phyloP scores from a whole-genome alignment of 352 stramenopile species.

The Phytophthora pini region DNA sequence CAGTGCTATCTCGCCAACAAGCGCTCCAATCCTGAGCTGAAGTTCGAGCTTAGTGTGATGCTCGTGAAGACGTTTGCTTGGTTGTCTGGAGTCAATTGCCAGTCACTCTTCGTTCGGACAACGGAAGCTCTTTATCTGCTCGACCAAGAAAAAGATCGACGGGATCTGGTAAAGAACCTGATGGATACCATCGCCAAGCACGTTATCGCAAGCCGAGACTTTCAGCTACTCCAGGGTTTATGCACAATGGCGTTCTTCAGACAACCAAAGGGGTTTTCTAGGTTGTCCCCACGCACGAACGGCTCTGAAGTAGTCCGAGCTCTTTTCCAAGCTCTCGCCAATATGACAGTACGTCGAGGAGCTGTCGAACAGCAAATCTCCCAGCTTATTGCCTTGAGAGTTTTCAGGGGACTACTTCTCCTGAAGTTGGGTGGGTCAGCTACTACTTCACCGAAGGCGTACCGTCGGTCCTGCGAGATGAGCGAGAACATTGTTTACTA shows the following conservation, averaged over 20 bases:
- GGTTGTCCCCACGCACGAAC: slow-evolving; percentile 46
- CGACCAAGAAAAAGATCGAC: slow-evolving; percentile 63
- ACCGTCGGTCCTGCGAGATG: slow-evolving; percentile 39
- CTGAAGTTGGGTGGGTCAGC: slow-evolving; percentile 44
- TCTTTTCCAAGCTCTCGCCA: slow-evolving; percentile 56
- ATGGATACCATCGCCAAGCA: slow-evolving; percentile 50
- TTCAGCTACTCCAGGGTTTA: slow-evolving; percentile 60
- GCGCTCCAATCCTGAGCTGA: slow-evolving; percentile 31
- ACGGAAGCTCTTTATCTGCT: slow-evolving; percentile 70
- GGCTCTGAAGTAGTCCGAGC: slow-evolving; percentile 53
- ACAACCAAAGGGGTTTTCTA: slow-evolving; percentile 37
- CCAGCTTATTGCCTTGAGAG: slow-evolving; percentile 69
- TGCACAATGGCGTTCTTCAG: slow-evolving; percentile 56
- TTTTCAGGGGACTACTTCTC: slow-evolving; percentile 58
- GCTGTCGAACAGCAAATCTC: slow-evolving; percentile 47
- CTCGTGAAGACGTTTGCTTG: slow-evolving; percentile 65
- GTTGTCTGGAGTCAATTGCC: slow-evolving; percentile 53
- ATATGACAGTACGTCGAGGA: slow-evolving; percentile 3
- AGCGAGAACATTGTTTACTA: slow-evolving; percentile 56
- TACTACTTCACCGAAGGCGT: slow-evolving; percentile 32
- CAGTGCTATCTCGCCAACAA: slow-evolving; percentile 70
- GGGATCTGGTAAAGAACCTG: slow-evolving; percentile 49
- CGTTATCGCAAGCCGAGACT: slow-evolving; percentile 48
- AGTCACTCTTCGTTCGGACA: slow-evolving; percentile 54
- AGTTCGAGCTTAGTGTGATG: slow-evolving; percentile 66